phyloP scores from a whole-genome alignment of 192 early-diverging fungal species.

The Backusella westeae region DNA sequence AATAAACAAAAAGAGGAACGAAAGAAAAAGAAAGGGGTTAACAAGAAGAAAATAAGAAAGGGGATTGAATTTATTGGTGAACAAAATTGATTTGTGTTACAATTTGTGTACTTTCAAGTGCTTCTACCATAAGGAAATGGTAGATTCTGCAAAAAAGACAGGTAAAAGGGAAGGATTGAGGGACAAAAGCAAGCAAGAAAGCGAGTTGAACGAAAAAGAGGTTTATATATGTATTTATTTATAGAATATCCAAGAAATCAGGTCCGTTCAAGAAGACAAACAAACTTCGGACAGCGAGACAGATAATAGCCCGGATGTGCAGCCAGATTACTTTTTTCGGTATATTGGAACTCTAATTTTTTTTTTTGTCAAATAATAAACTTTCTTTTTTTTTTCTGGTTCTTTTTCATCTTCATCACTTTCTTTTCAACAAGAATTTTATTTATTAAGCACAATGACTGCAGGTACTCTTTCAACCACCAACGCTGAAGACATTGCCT shows the following conservation, averaged over 20 bases:
- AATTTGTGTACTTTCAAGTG: not conserved
- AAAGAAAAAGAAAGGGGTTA: not conserved
- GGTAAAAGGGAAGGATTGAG: not conserved
- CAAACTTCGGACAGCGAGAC: conserved; percentile 5
- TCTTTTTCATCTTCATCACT: not conserved
- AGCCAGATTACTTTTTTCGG: conserved; percentile 10
- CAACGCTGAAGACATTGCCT: conserved; percentile 49
- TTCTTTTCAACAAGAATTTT: conserved; percentile 14
- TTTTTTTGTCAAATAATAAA: not conserved
- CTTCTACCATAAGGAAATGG: not conserved
- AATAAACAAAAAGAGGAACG: not conserved
- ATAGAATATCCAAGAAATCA: not conserved
- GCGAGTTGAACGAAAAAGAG: not conserved
- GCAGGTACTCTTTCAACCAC: conserved; percentile 29
- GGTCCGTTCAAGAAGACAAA: not conserved
- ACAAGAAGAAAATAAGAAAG: not conserved
- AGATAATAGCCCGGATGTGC: conserved; percentile 11
- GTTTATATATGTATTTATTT: not conserved
- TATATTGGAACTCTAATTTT: not conserved
- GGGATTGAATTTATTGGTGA: conserved; percentile 4
- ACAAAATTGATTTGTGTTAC: not conserved
- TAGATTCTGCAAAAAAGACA: not conserved
- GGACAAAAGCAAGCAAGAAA: not conserved
- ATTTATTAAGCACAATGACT: conserved; percentile 15
- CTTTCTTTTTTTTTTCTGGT: not conserved